Evolutionary conservation across 1,139 yeast species (phyloP), one percentile per base, ranked within the genome.

Genomic region (Hyphopichia wangnamkhiaoensis): DNA sequence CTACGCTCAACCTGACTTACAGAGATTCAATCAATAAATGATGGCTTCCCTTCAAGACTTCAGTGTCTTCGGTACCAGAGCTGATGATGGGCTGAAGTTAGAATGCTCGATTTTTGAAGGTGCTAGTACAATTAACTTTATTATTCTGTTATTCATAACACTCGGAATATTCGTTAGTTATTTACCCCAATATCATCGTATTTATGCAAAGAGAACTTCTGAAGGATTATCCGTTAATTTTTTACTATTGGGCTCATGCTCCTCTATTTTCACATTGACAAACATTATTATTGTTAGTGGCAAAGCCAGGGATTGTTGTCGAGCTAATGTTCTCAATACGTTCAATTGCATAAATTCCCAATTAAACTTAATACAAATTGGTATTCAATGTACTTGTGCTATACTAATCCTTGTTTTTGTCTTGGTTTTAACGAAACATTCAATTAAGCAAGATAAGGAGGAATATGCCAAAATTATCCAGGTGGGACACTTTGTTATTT

Each of bases 201-300:
- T 89, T 35, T 61, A 77, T 37, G 53, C 58, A 16, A 76, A 89
- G 38, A 62, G 75, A 40, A 75, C 90, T 6, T 82, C 93, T 5
- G 93, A 87, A 54, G 96, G 96, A 3, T 66, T 89, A 21, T 84
- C 93, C 2, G 86, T 91, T 8, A 73, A 77, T 51, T 89, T 83
- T 54, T 66, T 89, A 36, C 64, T 88, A 12, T 70, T 89, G 30
- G 94, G 95, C 2, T 80, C 88, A 12, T 65, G 83, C 18, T 84
- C 94, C 2, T 85, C 91, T 2, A 65, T 82, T 12, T 79, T 84
- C 49, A 83, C 95, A 0, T 61, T 84, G 33, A 71, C 86, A 23
- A 89, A 89, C 53, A 77, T 89, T 39, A 61, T 82, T 7, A 61
- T 88, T 32, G 70, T 87, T 9, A 78, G 87, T 10, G 63, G 74